Evolutionary conservation across 495 filamentous ascomycete genomes (phyloP), one percentile per base, ranked within the genome.

Genomic region (Cetradonia linearis): DNA sequence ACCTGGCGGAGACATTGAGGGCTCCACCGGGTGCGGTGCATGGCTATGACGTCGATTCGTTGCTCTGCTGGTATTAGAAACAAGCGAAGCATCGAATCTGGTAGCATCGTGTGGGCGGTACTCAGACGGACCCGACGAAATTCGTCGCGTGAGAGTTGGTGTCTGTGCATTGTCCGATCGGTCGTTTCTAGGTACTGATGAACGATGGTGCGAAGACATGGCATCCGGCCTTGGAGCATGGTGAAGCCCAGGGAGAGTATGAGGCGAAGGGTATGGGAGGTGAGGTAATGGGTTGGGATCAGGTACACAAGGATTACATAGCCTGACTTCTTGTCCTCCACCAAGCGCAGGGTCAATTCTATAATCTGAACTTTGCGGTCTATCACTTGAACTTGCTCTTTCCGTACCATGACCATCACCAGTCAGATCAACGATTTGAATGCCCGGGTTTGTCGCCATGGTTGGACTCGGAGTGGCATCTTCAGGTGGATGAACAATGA

Each of bases 291-390:
- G 86, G 64, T 93, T 94, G 3, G 91, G 91, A 71, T 96, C 91
- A 30, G 90, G 91, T 25, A 96, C 91, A 68, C 91, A 96, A 1
- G 91, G 91, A 68, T 96, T 95, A 77, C 91, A 96, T 13, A 96
- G 83, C 55, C 91, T 81, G 42, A 96, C 91, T 72, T 89, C 83
- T 68, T 91, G 88, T 13, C 91, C 90, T 46, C 91, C 91, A 30
- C 83, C 84, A 3, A 89, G 74, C 13, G 80, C 77, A 28, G 78
- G 77, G 60, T 87, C 71, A 48, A 67, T 61, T 20, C 64, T 60
- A 42, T 70, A 69, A 37, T 61, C 63, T 72, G 48, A 74, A 49
- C 25, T 70, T 58, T 28, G 67, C 48, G 49, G 66, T 54, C 58
- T 67, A 38, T 59, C 53, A 23, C 47, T 48, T 14, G 46, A 25